Conservation (phyloP, 805 yeast genomes). For the Hermanozyma aechmeae region DNA sequence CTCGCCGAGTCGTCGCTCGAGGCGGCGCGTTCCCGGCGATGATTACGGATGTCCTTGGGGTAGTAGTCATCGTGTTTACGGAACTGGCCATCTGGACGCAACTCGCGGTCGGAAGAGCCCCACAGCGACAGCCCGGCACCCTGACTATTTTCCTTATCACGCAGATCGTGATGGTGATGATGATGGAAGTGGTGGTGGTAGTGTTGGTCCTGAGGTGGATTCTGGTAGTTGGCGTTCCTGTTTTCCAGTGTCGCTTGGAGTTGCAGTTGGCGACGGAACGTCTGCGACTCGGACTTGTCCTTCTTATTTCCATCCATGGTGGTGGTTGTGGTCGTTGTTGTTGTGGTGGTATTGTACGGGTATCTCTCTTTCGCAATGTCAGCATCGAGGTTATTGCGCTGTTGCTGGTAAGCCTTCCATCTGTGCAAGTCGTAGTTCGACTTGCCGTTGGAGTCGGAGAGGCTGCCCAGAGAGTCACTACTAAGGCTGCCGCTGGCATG, state of each 20-base stretch:
- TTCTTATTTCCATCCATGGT: conserved; percentile 2
- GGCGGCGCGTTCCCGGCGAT: too few relatives aligned
- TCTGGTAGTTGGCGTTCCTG: not conserved
- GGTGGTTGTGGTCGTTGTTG: conserved; percentile 9
- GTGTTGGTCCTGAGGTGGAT: conserved; percentile 1
- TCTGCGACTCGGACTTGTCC: not conserved
- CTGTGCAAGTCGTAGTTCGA: conserved; percentile 9
- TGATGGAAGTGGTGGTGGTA: conserved; percentile 3
- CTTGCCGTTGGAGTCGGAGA: conserved; percentile 1
- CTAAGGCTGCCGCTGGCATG: too few relatives aligned
- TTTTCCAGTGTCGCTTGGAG: not conserved
- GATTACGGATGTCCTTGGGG: conserved; percentile 1
- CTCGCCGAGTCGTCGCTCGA: too few relatives aligned
- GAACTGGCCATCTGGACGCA: not conserved
- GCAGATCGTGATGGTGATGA: conserved; percentile 1
- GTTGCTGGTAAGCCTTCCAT: conserved; percentile 9
- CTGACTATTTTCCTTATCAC: not conserved
- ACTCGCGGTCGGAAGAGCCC: conserved; percentile 1
- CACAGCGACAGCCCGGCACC: not conserved
- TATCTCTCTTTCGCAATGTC: too few relatives aligned
- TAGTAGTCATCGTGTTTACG: conserved; percentile 1
- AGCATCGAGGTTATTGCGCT: too few relatives aligned
- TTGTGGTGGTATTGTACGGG: conserved; percentile 6
- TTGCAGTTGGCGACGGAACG: not conserved
- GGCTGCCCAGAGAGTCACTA: conserved; percentile 1